Conservation (phyloP, 805 yeast genomes). For the Metschnikowia kofuensis region DNA sequence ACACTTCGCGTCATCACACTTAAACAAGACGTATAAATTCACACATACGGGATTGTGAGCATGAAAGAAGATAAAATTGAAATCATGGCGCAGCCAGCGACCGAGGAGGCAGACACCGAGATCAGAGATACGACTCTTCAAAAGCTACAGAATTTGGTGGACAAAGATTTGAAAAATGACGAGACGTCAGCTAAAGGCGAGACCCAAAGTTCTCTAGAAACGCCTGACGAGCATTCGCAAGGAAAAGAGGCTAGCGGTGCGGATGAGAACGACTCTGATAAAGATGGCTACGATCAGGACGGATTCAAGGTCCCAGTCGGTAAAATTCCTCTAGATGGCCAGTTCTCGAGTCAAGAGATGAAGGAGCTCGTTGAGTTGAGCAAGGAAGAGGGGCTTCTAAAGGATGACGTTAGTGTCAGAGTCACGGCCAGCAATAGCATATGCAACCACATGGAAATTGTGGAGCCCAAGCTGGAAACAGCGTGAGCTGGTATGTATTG, state of each 20-base stretch:
- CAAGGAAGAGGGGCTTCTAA: conserved; percentile 28
- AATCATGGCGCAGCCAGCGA: conserved; percentile 27
- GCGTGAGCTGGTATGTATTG: background rate
- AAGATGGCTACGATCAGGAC: conserved; percentile 24
- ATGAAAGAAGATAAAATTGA: conserved; percentile 20
- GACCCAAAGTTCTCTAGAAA: too few species aligned
- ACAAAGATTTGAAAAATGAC: conserved; percentile 14
- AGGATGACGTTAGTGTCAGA: conserved; percentile 24
- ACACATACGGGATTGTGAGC: background rate
- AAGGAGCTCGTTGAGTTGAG: conserved; percentile 30
- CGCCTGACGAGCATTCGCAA: too few species aligned
- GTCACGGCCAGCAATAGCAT: conserved; percentile 23
- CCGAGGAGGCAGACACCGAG: conserved; percentile 3
- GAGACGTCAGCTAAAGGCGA: too few species aligned
- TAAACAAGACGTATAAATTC: background rate
- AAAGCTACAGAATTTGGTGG: conserved; percentile 27
- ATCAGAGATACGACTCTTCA: conserved; percentile 18
- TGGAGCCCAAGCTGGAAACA: conserved; percentile 13
- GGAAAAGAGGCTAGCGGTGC: background rate
- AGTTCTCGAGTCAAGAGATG: conserved; percentile 35
- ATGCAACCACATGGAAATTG: conserved; percentile 32
- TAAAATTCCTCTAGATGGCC: conserved; percentile 40
- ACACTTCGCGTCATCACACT: too few species aligned
- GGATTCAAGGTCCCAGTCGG: conserved; percentile 39
- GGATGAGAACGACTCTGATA: background rate